Evolutionary conservation across 495 filamentous ascomycete genomes (phyloP).

Genomic region (Tuber umbilicatum): DNA sequence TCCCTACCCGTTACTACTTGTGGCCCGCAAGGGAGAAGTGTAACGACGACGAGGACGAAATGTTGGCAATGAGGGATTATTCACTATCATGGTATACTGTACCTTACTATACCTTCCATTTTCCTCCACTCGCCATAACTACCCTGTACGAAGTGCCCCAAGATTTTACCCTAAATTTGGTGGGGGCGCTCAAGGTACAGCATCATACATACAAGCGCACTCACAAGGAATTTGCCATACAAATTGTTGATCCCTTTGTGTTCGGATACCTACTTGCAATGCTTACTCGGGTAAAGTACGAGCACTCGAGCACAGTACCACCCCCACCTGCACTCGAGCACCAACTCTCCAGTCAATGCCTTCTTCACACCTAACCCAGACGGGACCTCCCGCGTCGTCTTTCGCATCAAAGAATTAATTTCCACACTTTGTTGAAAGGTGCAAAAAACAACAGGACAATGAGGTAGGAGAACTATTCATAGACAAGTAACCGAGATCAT

Average conservation of each 20-base stretch:
- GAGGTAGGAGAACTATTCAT: background rate
- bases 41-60: background rate
- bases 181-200: background rate
- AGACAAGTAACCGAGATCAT: background rate
- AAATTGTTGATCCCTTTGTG: background rate
- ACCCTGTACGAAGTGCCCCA: background rate
- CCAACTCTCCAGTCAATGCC: background rate
- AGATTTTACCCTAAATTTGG: background rate
- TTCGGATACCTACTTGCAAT: background rate
- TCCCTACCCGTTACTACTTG: background rate
- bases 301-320: too few species aligned
- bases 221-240: background rate
- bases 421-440: too few species aligned
- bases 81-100: background rate
- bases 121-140: too few species aligned
- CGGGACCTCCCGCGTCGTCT: background rate
- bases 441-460: background rate
- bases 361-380: background rate
- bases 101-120: background rate
- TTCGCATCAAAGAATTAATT: background rate
- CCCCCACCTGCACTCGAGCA: too few species aligned
- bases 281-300: too few species aligned
- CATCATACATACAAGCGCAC: too few species aligned
- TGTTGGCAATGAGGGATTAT: constrained; percentile 4
- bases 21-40: background rate